Evolutionary conservation across 2,329 filamentous ascomycete species (phyloP).

Genomic region (Diaporthe citriasiana): DNA sequence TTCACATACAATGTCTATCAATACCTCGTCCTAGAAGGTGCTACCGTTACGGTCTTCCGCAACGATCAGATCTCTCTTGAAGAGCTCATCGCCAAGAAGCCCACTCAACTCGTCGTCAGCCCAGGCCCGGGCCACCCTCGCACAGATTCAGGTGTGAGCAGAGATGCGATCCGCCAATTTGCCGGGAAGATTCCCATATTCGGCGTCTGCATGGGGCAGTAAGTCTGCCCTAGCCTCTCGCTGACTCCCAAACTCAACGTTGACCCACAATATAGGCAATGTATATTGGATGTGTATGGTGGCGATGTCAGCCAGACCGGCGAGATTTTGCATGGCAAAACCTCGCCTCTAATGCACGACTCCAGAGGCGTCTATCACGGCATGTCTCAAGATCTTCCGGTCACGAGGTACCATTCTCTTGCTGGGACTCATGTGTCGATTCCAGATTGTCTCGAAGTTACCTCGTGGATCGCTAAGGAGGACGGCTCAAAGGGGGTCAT

Average conservation of each 20-base stretch:
- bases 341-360: conserved; percentile 90
- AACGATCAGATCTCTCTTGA: conserved; percentile 93
- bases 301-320: conserved; percentile 93
- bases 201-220: conserved; percentile 99
- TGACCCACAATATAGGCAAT: conserved; percentile 72
- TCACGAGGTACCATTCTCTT: conserved; percentile 96
- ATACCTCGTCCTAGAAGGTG: conserved; percentile 96
- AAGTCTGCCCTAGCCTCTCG: conserved; percentile 55
- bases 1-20: conserved; percentile 99
- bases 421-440: conserved; percentile 91
- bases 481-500: conserved; percentile 89
- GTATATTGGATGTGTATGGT: conserved; percentile 94
- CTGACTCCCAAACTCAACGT: conserved; percentile 41
- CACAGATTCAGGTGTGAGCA: conserved; percentile 93
- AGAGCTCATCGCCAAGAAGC: conserved; percentile 84
- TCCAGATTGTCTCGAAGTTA: conserved; percentile 87
- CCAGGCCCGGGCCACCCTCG: conserved; percentile 94
- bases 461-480: conserved; percentile 86
- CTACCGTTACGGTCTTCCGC: conserved; percentile 87
- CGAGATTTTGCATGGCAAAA: conserved; percentile 98
- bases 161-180: conserved; percentile 91
- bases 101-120: conserved; percentile 94
- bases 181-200: conserved; percentile 94
- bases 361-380: conserved; percentile 90
- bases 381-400: conserved; percentile 84